Conservation (phyloP, 176 grass and related monocot species). For the Ananas comosus region DNA sequence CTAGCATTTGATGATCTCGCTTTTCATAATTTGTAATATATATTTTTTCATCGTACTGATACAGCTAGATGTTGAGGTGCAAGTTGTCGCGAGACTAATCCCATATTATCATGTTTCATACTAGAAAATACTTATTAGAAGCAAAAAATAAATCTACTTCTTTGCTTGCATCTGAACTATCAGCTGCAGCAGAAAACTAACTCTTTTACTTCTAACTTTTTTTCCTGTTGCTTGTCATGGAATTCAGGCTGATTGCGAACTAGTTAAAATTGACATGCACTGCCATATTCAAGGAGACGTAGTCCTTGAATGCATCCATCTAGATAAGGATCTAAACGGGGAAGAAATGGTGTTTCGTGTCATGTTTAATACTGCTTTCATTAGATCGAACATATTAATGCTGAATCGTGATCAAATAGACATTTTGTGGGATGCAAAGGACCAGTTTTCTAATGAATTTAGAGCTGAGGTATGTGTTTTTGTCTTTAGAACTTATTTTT, state of each 20-base stretch:
- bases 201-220: slow-evolving; percentile 17
- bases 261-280: slow-evolving; percentile 69
- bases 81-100: too few species aligned
- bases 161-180: not conserved
- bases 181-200: slow-evolving; percentile 3
- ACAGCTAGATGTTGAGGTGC: too few species aligned
- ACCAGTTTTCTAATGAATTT: slow-evolving; percentile 63
- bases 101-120: too few species aligned
- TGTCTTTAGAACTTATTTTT: not conserved
- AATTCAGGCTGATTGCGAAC: slow-evolving; percentile 72
- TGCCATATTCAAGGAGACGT: slow-evolving; percentile 94
- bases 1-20: too few species aligned
- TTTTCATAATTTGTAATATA: too few species aligned
- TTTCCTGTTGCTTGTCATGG: slow-evolving; percentile 13
- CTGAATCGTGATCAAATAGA: slow-evolving; percentile 75
- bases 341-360: slow-evolving; percentile 77
- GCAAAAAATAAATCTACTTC: not conserved
- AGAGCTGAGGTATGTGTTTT: slow-evolving; percentile 52
- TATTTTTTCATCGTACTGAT: too few species aligned
- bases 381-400: slow-evolving; percentile 80
- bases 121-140: too few species aligned
- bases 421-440: slow-evolving; percentile 56
- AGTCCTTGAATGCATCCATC: slow-evolving; percentile 70
- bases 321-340: slow-evolving; percentile 56
- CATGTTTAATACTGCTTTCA: slow-evolving; percentile 91